Base-by-base conservation (phyloP, 352 stramenopile species). In the Pythium myriotylum region DNA sequence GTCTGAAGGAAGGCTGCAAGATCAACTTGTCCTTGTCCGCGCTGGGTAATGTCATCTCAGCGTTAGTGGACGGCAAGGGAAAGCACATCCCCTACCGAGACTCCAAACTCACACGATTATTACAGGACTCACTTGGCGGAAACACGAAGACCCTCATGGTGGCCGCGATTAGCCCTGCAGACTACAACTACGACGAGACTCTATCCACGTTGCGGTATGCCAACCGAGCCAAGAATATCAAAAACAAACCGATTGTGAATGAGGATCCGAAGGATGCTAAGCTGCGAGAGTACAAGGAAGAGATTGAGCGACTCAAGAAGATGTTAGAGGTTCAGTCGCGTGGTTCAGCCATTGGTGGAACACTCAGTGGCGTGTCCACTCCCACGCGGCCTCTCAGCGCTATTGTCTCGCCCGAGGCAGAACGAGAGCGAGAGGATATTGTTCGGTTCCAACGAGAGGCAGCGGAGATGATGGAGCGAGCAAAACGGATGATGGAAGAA, bases 121-220 rank as follows among this genome's bases (percentile, higher is more conserved):
- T 98, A 4, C 84, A 91, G 63, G 96, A 99, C 65, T 97, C 82
- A 12, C 79, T 99, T 0, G 96, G 97, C 55, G 92, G 92, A 14
- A 98, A 98, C 68, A 97, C 94, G 3, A 98, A 98, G 57, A 99
- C 95, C 2, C 74, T 98, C 19, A 99, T 99, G 84, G 84, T 99
- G 27, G 96, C 97, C 0, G 97, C 94, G 27, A 87, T 98, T 13
- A 98, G 90, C 26, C 96, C 97, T 0, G 91, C 93, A 0, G 93
- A 98, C 62, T 96, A 94, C 56, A 98, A 98, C 74, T 96, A 95
- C 32, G 94, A 96, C 62, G 97, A 99, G 62, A 99, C 94, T 3
- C 60, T 98, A 8, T 98, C 89, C 32, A 99, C 97, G 42, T 72
- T 99, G 29, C 89, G 94, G 33, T 99, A 99, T 59, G 97, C 97